These are phyloP conservation scores for Alternaria solani DNA, from an alignment of 2,329 filamentous ascomycete genomes.

Conservation along the genomic window DNA sequence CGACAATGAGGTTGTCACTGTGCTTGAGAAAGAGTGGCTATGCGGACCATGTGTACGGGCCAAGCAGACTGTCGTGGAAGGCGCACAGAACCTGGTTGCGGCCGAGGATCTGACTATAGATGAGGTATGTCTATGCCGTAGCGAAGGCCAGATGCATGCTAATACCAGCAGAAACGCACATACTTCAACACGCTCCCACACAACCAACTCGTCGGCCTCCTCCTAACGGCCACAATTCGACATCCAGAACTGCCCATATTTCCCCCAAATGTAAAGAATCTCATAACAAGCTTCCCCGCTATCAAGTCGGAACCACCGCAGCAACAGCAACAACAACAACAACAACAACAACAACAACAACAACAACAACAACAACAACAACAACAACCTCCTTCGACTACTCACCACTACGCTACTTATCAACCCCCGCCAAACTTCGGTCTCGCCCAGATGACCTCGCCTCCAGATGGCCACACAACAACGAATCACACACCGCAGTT, in stretches of 20 bases:
- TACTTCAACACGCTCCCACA: slow-evolving; percentile 71
- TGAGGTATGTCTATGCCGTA: slow-evolving; percentile 46
- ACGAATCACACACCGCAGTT: slow-evolving; percentile 30
- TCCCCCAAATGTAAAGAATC: slow-evolving; percentile 45
- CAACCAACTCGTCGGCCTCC: slow-evolving; percentile 68
- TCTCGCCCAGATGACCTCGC: slow-evolving; percentile 17
- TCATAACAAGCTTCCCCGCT: slow-evolving; percentile 30
- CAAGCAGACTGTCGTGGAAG: slow-evolving; percentile 41
- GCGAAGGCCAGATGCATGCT: background rate
- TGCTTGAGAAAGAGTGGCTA: slow-evolving; percentile 74
- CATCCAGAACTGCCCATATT: slow-evolving; percentile 74
- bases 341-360: background rate
- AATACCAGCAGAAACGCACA: slow-evolving; percentile 61
- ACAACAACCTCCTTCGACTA: background rate
- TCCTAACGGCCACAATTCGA: slow-evolving; percentile 67
- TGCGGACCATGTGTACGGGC: slow-evolving; percentile 66
- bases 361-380: too few relatives aligned
- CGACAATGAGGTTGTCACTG: slow-evolving; percentile 70
- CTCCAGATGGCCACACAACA: slow-evolving; percentile 44
- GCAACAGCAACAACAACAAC: background rate
- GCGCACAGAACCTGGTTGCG: slow-evolving; percentile 50
- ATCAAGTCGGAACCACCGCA: slow-evolving; percentile 17
- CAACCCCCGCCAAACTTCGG: slow-evolving; percentile 23
- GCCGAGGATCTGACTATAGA: slow-evolving; percentile 53
- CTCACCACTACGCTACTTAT: slow-evolving; percentile 16